Base-by-base conservation (phyloP, 2,329 filamentous ascomycete genomes). In the Trichoderma cornu-damae region DNA sequence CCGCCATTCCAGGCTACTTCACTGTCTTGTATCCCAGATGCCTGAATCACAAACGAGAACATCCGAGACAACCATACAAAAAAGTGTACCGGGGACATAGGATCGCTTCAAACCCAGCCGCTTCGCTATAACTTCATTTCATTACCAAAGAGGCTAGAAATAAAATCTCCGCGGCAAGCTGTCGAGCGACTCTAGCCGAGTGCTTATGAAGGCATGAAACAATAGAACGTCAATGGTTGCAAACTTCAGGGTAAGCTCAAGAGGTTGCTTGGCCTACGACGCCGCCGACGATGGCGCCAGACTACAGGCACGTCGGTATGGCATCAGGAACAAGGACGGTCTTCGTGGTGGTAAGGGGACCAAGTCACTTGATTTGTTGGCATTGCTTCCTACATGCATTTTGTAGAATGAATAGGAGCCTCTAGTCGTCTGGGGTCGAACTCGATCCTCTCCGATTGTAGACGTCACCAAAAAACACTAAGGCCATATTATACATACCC, bases 371-470 rank as follows among this genome's bases (percentile, higher is more conserved):
- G 7, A 35, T 37, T n/a, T 28, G 26, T 28, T 28, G 26, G n/a
- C n/a, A 28, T 28, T 28, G 8, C 26, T n/a, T n/a, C 38, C 12
- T 24, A 43, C 38, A 12, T 3, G 8, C 12, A 32, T 16, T 14
- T 30, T 20, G n/a, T 43, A 34, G 4, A 42, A 14, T 11, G 12
- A 49, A 42, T 4, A 20, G 1, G 26, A 42, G 8, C 16, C 12
- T 11, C 18, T 26, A 18, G 24, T 43, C 22, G 38, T 6, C 22
- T 14, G 9, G 9, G 14, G 24, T 43, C 8, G n/a, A 30, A 34
- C 3, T 11, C 38, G 48, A 58, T 58, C 22, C 24, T 52, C n/a
- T 20, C 40, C 55, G 55, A 58, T 18, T 38, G 48, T 52, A 52
- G 47, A 50, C 40, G 55, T 51, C 40, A 49, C 32, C n/a, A 8